Evolutionary conservation across 768 basidiomycete genomes (phyloP).

Genomic region (Filobasidium wieringae): DNA sequence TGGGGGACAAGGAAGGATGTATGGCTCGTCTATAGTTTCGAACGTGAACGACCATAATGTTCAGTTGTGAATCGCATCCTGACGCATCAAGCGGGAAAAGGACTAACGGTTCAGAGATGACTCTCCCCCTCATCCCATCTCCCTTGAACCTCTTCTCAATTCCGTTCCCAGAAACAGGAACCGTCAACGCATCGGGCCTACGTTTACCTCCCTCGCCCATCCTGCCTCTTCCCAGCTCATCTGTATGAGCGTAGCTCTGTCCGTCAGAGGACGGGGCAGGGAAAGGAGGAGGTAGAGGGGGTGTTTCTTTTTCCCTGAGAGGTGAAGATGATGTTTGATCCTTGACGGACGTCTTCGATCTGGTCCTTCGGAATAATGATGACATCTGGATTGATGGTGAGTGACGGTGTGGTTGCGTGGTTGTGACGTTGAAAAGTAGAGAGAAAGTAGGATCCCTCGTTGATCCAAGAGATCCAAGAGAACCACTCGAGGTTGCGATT

Average conservation of each 20-base stretch:
- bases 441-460: too few relatives aligned
- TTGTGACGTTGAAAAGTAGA: not conserved
- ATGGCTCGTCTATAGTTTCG: not conserved
- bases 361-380: slow-evolving; percentile 1
- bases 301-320: not conserved
- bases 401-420: not conserved
- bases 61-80: not conserved
- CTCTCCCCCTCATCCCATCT: slow-evolving; percentile 7
- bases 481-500: not conserved
- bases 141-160: not conserved
- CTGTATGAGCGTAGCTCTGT: too few relatives aligned
- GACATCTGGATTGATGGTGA: not conserved
- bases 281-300: too few relatives aligned
- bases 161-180: too few relatives aligned
- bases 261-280: too few relatives aligned
- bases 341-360: not conserved
- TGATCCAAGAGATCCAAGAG: not conserved
- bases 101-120: not conserved
- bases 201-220: not conserved
- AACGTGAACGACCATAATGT: not conserved
- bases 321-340: not conserved
- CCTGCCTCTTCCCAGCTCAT: not conserved
- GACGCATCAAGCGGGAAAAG: slow-evolving; percentile 14
- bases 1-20: not conserved
- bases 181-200: not conserved